phyloP scores from a whole-genome alignment of 768 basidiomycete genomes.

The Pholiota microspora region DNA sequence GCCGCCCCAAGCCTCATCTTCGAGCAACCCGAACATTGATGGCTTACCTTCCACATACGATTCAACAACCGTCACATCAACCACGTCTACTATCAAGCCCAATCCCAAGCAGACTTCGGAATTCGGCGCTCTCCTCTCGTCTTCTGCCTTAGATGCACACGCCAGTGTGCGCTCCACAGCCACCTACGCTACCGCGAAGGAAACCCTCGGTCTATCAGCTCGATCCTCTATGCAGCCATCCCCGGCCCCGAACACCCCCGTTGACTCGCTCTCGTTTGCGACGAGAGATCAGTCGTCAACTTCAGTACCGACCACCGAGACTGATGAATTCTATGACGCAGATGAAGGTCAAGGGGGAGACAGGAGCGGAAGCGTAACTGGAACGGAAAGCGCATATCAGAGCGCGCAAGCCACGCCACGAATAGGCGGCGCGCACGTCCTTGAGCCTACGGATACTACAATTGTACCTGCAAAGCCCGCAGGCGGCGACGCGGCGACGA shows the following conservation, averaged over 20 bases:
- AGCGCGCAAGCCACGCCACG: slow-evolving; percentile 15
- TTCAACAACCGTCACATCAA: neutral
- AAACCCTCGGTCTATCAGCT: slow-evolving; percentile 22
- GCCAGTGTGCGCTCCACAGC: slow-evolving; percentile 26
- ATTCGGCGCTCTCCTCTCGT: slow-evolving; percentile 15
- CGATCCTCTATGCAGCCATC: neutral
- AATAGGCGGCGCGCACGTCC: slow-evolving; percentile 12
- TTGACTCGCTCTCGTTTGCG: neutral
- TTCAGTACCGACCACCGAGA: neutral
- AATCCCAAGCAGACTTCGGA: slow-evolving; percentile 8
- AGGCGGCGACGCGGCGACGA: neutral
- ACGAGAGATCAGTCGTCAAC: neutral
- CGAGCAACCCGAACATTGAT: neutral
- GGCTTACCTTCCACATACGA: neutral
- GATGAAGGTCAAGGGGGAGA: slow-evolving; percentile 10
- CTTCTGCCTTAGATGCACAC: slow-evolving; percentile 19
- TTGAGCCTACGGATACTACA: slow-evolving; percentile 21
- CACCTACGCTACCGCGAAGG: slow-evolving; percentile 33
- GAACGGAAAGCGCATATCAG: slow-evolving; percentile 7
- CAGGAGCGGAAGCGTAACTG: neutral
- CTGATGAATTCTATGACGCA: neutral
- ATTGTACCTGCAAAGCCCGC: slow-evolving; percentile 5
- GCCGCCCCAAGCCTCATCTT: neutral
- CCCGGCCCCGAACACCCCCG: neutral
- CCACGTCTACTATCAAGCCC: neutral